Percentiles rank a stretch among this genome's conserved stretches.
Evolutionary conservation across 306 rosid species (phyloP).

Genomic region (Cyclanthera cordifolia): DNA sequence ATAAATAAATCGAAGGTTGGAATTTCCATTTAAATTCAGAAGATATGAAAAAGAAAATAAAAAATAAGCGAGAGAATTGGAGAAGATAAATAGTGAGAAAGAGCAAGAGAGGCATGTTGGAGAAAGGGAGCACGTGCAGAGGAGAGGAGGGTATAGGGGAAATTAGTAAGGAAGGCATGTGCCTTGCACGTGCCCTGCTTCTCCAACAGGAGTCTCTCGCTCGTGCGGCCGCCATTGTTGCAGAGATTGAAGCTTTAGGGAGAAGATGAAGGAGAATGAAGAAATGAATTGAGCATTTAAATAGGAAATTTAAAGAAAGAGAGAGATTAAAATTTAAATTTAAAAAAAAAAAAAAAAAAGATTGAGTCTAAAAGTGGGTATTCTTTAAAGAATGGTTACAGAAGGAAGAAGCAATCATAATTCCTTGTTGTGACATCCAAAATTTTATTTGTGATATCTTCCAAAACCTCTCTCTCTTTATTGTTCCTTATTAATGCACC

Average conservation of each 20-base stretch:
- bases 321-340: no score
- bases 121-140: conserved; percentile 96
- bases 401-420: not conserved
- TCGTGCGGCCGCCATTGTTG: conserved; percentile 18
- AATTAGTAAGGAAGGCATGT: not conserved
- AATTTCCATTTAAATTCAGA: not conserved
- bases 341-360: conserved; percentile 18
- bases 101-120: conserved; percentile 67
- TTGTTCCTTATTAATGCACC: not conserved
- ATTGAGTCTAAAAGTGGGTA: conserved; percentile 66
- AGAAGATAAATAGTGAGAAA: not conserved
- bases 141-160: not conserved
- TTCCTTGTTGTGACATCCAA: conserved; percentile 2
- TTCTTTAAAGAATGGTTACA: conserved; percentile 33
- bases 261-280: not conserved
- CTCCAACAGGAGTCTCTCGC: conserved; percentile 70
- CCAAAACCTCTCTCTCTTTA: not conserved
- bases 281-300: conserved; percentile 30
- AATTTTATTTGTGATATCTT: not conserved
- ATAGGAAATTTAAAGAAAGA: conserved; percentile 13
- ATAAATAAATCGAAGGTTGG: no score
- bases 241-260: not conserved
- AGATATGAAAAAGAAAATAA: not conserved
- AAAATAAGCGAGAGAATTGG: not conserved
- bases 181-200: conserved; percentile 98